Percentiles rank a stretch among this genome's conserved stretches.
Conservation (phyloP, 1,284 basidiomycete genomes). For the Rhodotorula mucilaginosa region DNA sequence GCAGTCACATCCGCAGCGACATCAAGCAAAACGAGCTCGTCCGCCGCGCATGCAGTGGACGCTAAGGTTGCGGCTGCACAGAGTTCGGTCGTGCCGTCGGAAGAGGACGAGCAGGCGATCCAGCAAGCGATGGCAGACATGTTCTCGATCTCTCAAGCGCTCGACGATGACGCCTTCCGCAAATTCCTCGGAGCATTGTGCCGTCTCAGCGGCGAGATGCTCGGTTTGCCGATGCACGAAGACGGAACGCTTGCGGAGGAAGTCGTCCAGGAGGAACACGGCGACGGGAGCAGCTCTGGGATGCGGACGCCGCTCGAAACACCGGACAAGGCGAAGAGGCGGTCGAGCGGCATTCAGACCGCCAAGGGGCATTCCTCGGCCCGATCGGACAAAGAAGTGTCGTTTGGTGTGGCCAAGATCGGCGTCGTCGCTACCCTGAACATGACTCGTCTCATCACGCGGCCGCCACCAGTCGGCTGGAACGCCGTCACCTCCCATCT, state of each 20-base stretch:
- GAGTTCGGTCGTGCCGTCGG: conserved; percentile 53
- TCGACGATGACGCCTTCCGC: conserved; percentile 78
- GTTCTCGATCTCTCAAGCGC: conserved; percentile 71
- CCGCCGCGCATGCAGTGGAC: conserved; percentile 22
- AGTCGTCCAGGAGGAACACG: neutral
- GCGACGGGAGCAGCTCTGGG: neutral
- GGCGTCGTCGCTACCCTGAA: conserved; percentile 77
- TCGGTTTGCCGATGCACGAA: conserved; percentile 64
- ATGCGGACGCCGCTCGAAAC: conserved; percentile 15
- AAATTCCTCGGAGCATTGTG: conserved; percentile 80
- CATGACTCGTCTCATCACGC: conserved; percentile 75
- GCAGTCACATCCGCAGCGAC: conserved; percentile 6
- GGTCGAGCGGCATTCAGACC: conserved; percentile 39
- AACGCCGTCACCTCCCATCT: conserved; percentile 73
- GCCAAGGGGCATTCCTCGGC: conserved; percentile 15
- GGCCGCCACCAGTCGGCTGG: conserved; percentile 81
- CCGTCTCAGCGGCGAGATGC: conserved; percentile 81
- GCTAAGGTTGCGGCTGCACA: neutral
- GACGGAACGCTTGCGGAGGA: conserved; percentile 16
- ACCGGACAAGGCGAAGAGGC: conserved; percentile 17
- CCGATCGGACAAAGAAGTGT: conserved; percentile 47
- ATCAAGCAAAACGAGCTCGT: neutral
- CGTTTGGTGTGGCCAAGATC: conserved; percentile 80
- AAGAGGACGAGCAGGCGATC: conserved; percentile 72
- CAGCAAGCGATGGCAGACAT: conserved; percentile 69